These are phyloP conservation scores for Aspergillus ruber DNA, from an alignment of 2,329 filamentous ascomycete species.

Conservation along the genomic window DNA sequence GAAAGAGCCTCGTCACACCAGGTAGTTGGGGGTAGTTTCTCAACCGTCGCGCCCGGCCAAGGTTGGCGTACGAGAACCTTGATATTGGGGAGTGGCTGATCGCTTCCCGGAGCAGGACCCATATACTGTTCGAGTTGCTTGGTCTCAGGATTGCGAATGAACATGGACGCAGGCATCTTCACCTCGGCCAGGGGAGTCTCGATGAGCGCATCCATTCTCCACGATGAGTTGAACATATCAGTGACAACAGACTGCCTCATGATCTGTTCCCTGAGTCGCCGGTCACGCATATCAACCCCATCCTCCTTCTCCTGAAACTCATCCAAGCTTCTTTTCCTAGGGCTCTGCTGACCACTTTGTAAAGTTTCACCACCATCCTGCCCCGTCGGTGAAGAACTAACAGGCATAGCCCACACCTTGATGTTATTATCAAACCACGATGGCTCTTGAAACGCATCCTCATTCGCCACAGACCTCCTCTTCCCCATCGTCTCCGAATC, in stretches of 20 bases:
- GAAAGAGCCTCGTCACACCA: slow-evolving; percentile 66
- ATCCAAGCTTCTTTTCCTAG: slow-evolving; percentile 45
- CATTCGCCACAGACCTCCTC: slow-evolving; percentile 12
- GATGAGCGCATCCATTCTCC: slow-evolving; percentile 64
- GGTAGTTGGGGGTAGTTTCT: slow-evolving; percentile 60
- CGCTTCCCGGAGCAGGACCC: slow-evolving; percentile 57
- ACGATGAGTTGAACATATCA: slow-evolving; percentile 72
- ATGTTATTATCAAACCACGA: slow-evolving; percentile 72
- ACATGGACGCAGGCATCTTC: slow-evolving; percentile 62
- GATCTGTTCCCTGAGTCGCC: slow-evolving; percentile 38
- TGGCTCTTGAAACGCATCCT: slow-evolving; percentile 42
- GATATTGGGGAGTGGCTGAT: slow-evolving; percentile 52
- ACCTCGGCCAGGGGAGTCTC: slow-evolving; percentile 62
- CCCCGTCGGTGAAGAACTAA: slow-evolving; percentile 26
- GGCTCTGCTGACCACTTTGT: slow-evolving; percentile 15
- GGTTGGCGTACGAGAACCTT: slow-evolving; percentile 67
- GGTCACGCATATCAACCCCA: slow-evolving; percentile 9
- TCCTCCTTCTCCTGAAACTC: slow-evolving; percentile 36
- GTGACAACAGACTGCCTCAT: slow-evolving; percentile 59
- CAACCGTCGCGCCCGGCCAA: slow-evolving; percentile 66
- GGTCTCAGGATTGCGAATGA: slow-evolving; percentile 55
- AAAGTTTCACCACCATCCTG: slow-evolving; percentile 6
- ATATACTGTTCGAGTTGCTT: slow-evolving; percentile 63
- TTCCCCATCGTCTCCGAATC: slow-evolving; percentile 26
- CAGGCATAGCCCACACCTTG: slow-evolving; percentile 75